phyloP scores from a whole-genome alignment of 345 rosid species.

The Erysimum cheiranthoides region DNA sequence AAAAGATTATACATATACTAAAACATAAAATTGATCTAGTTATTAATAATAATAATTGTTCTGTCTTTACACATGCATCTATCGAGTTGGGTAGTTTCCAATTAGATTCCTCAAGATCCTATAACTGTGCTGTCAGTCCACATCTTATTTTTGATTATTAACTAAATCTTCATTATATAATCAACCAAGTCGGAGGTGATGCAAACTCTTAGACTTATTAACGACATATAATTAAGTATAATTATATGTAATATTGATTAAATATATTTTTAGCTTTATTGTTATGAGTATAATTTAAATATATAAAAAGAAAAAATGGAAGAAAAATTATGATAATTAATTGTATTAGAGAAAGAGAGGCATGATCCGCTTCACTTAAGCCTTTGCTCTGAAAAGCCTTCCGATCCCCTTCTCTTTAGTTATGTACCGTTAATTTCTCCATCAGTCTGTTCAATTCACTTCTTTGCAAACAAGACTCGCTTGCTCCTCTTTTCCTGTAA shows the following conservation, averaged over 20 bases:
- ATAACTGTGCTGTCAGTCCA: slow-evolving; percentile 41
- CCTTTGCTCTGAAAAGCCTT: background rate
- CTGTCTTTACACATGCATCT: slow-evolving; percentile 30
- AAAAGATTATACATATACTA: too few relatives aligned
- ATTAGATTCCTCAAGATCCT: slow-evolving; percentile 46
- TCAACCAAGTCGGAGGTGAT: background rate
- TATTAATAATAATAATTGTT: background rate
- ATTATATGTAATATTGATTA: too few relatives aligned
- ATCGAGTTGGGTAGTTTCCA: slow-evolving; percentile 36
- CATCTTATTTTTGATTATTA: slow-evolving; percentile 17
- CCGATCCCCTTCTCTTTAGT: background rate
- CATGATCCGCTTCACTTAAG: background rate
- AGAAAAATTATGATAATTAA: background rate
- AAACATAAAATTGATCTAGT: too few relatives aligned
- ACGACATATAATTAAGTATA: background rate
- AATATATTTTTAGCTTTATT: too few relatives aligned
- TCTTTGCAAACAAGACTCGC: slow-evolving; percentile 19
- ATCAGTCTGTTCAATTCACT: background rate
- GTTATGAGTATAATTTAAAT: background rate
- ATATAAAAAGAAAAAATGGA: background rate
- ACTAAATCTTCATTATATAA: slow-evolving; percentile 14
- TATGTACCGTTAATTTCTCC: background rate
- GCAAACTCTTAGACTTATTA: background rate
- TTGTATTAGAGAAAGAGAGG: background rate
- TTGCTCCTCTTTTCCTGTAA: slow-evolving; percentile 16